Conservation (phyloP, 495 filamentous ascomycete genomes). For the Xylaria nigripes region DNA sequence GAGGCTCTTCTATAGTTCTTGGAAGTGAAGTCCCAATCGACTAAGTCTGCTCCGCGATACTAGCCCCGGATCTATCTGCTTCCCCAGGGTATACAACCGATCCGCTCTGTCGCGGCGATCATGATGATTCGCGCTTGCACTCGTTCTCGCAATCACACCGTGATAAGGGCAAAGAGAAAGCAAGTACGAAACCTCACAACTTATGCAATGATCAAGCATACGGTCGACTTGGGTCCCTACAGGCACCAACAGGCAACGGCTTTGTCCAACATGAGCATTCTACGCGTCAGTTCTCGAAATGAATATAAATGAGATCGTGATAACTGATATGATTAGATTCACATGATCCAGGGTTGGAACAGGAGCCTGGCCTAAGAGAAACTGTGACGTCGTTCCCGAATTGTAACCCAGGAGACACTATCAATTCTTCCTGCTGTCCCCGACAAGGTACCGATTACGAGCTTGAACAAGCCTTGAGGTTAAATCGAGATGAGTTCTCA, state of each 20-base stretch:
- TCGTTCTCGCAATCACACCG: conserved; percentile 12
- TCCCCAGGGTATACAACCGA: conserved; percentile 17
- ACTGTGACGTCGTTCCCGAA: not conserved
- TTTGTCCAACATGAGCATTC: conserved; percentile 13
- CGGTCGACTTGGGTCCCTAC: not conserved
- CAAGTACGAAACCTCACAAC: conserved; percentile 4
- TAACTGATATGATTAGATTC: not conserved
- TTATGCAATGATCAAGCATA: conserved; percentile 7
- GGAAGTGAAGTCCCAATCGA: not conserved
- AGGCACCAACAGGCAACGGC: not conserved
- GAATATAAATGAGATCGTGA: not conserved
- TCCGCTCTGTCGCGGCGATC: conserved; percentile 11
- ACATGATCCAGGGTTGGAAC: not conserved
- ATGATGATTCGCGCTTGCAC: conserved; percentile 14
- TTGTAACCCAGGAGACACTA: not conserved
- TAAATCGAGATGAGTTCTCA: conserved; percentile 7
- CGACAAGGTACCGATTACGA: conserved; percentile 8
- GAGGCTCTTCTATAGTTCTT: not conserved
- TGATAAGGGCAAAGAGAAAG: conserved; percentile 21
- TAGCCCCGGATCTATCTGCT: not conserved
- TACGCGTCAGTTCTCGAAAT: conserved; percentile 10
- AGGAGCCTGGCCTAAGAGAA: not conserved
- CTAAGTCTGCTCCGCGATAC: not conserved
- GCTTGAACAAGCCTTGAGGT: conserved; percentile 5
- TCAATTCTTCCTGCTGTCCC: not conserved